Evolutionary conservation across 2,329 filamentous ascomycete genomes (phyloP), one percentile per base, ranked within the genome.

Genomic region (Hymenoscyphus occultus): DNA sequence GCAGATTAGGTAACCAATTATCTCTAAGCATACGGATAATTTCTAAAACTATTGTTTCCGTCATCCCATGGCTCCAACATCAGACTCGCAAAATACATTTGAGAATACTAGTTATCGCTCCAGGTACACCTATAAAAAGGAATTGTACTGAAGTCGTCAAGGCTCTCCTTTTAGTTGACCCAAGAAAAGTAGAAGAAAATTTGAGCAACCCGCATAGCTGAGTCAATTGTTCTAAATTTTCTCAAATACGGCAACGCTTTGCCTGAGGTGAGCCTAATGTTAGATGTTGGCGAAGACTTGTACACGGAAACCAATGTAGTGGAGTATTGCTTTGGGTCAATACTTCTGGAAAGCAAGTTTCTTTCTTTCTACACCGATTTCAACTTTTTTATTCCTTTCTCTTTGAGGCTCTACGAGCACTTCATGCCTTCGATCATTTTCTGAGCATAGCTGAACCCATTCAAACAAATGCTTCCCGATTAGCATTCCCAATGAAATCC

Each of bases 31-130:
- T 9, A 35, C 12, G 14, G 22, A 39, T 42, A 16, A 51, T 62
- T 62, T 58, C 61, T 51, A 57, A 62, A 42, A 22, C 57, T 42
- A 62, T 62, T 57, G 61, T 58, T 58, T 62, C 35, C 57, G 57
- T 51, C n/a, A 4, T 39, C n/a, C 28, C 12, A 56, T 39, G 51
- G 13, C 39, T 16, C 39, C 12, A 6, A n/a, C 14, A 19, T 19
- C 32, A 12, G 14, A 56, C n/a, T 35, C 22, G 39, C 28, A 39
- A 13, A 57, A 19, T n/a, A 31, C 19, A n/a, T 45, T 6, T 10
- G 19, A 54, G 48, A 28, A 35, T 35, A 35, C 5, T 10, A 35
- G 35, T 35, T 35, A 35, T 35, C 35, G 35, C 35, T 35, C 35
- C 35, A 35, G 35, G 35, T 35, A 35, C 35, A 35, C 35, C 35